Base-by-base conservation (phyloP, 129 eudicot genomes). In the Flaveria robusta region DNA sequence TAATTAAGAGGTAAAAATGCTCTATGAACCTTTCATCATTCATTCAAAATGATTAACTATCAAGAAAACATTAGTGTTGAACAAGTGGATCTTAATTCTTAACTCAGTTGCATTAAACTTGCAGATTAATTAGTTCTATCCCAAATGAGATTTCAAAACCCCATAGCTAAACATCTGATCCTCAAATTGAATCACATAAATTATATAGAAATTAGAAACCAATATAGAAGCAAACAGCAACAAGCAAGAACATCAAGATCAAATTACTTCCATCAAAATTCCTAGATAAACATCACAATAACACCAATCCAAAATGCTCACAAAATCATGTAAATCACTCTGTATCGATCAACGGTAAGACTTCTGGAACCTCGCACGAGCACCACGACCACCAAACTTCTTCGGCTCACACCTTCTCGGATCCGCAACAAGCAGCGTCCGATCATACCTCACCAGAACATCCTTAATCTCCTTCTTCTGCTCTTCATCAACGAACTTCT, bases 301-400 rank as follows among this genome's bases (percentile, higher is more conserved):
- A 46, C 51, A 46, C 19, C 5, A 49, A 49, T 3, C 16, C 1
- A 13, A 49, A 49, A 49, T 13, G 3, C 16, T 49, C 54, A 13
- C 54, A 14, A 80, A 55, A 18, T 19, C 13, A 75, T 72, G 88
- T n/a, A 27, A 58, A 41, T 9, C 19, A 66, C 71, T 66, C 71
- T 66, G 71, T n/a, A 27, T 37, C 39, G 39, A 34, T 66, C 12
- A 66, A 66, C 71, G 71, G 71, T 66, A 66, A 2, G 71, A 66
- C 9, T 66, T 66, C 71, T 66, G 71, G 45, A 63, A 63, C 68
- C 68, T 63, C 1, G 68, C 68, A 63, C 68, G 68, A 29, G 68
- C 68, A 29, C 71, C 71, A 39, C 71, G 71, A n/a, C 71, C 71
- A 0, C 71, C 71, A 66, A 66, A 66, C 71, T 66, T 66, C 71